phyloP scores from a whole-genome alignment of 805 yeast genomes.

The Suhomyces sp. region DNA sequence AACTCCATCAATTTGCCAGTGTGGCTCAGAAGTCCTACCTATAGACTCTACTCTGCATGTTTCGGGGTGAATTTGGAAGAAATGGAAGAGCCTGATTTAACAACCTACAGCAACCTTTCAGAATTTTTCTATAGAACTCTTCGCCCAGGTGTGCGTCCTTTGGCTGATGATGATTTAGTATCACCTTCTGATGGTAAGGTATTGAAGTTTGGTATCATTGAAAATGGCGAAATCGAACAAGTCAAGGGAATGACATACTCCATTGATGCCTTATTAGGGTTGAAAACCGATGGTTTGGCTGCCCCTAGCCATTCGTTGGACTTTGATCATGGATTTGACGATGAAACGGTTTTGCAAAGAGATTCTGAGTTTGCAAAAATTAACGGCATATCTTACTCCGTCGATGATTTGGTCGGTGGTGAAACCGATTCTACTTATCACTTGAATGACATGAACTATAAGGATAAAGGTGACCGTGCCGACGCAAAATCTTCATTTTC shows the following conservation, averaged over 20 bases:
- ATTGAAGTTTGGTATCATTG: constrained; percentile 76
- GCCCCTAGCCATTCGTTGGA: constrained; percentile 54
- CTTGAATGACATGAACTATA: constrained; percentile 47
- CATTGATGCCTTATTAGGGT: constrained; percentile 82
- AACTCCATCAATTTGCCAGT: constrained; percentile 81
- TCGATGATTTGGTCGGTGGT: constrained; percentile 67
- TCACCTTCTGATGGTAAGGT: constrained; percentile 95
- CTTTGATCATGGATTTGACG: constrained; percentile 42
- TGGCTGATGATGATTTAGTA: constrained; percentile 63
- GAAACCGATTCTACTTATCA: constrained; percentile 44
- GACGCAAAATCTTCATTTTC: constrained; percentile 31
- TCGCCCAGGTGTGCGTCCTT: constrained; percentile 75
- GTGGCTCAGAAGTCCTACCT: constrained; percentile 85
- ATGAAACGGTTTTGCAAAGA: constrained; percentile 45
- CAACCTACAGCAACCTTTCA: constrained; percentile 72
- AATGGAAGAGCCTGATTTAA: constrained; percentile 78
- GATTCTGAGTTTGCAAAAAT: constrained; percentile 75
- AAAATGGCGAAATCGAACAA: constrained; percentile 88
- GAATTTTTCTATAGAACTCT: constrained; percentile 89
- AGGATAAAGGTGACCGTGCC: constrained; percentile 66
- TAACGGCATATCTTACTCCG: constrained; percentile 70
- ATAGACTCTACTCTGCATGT: constrained; percentile 66
- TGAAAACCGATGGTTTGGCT: constrained; percentile 46
- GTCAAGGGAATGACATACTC: constrained; percentile 96
- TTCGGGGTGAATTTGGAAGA: constrained; percentile 92